Evolutionary conservation across 805 yeast genomes (phyloP).

Genomic region (Metschnikowia peoriensis): DNA sequence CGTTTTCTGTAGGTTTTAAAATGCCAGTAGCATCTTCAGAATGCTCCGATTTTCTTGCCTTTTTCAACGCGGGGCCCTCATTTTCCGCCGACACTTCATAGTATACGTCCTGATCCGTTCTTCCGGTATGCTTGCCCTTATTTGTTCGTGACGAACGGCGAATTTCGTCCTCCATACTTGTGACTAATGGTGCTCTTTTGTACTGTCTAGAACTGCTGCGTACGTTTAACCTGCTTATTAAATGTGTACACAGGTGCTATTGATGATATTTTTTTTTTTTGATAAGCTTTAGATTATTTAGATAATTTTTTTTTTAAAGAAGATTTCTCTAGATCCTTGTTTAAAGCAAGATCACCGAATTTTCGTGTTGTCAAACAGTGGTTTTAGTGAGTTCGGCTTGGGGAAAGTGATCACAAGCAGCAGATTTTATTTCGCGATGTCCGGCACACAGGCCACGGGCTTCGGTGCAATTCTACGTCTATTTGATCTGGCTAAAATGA

Average conservation of each 20-base stretch:
- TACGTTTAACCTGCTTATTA: neutral
- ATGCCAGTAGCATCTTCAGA: neutral
- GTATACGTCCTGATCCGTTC: slow-evolving; percentile 24
- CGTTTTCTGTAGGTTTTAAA: neutral
- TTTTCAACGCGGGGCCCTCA: slow-evolving; percentile 12
- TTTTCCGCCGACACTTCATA: slow-evolving; percentile 10
- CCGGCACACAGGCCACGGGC: neutral
- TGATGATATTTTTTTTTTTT: too few relatives aligned
- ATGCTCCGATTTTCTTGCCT: neutral
- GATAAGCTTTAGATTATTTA: neutral
- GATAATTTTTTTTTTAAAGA: too few relatives aligned
- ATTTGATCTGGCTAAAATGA: neutral
- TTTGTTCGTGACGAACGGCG: slow-evolving; percentile 39
- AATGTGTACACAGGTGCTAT: too few relatives aligned
- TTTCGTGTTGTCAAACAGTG: too few relatives aligned
- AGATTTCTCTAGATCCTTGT: neutral
- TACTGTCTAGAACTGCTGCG: neutral
- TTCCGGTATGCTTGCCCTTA: slow-evolving; percentile 39
- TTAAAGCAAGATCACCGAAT: too few relatives aligned
- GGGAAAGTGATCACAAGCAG: neutral
- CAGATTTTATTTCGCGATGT: neutral
- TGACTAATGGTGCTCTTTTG: neutral
- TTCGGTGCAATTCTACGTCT: neutral
- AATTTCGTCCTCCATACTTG: slow-evolving; percentile 13
- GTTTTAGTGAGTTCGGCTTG: neutral